Base-by-base conservation (phyloP, 164 flowering plant species). In the Vitis rotundifolia region DNA sequence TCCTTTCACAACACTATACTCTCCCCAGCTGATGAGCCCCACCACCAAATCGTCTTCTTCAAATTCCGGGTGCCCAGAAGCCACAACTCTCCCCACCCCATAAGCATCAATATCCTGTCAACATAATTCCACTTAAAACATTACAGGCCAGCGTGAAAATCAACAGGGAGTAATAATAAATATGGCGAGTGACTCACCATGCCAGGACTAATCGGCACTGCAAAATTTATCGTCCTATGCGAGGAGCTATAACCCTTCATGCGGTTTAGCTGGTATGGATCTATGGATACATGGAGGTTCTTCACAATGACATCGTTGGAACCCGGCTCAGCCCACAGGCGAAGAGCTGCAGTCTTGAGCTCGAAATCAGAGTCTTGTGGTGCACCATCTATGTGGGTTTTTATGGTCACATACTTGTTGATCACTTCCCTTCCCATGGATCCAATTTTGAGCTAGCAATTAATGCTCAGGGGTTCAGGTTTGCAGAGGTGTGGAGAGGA, bases 231-330 rank as follows among this genome's bases (percentile, higher is more conserved):
- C 2, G 82, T 37, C n/a, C 59, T 64, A 8, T 89, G 91, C 0
- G 97, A 83, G 5, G 87, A 68, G 63, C 89, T 84, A 26, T 56
- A 26, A 28, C 72, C 72, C 77, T 89, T 88, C 91, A 92, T 86
- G 48, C 95, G 87, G 74, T 90, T 90, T 7, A 90, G 3, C 80
- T 88, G 91, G 76, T 90, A 92, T 47, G 97, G 95, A 74, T 92
- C 95, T 49, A 90, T 80, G 1, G 97, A 92, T 0, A 92, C 71
- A 37, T 83, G 85, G 16, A 88, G 72, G 69, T 85, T 90, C 64
- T 87, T 87, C 10, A 90, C 87, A 9, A 85, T 69, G 13, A 88
- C 76, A 53, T 78, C 79, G 9, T 73, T 73, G 8, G 85, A 81
- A 0, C 82, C 84, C 4, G 70, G 68, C 13, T n/a, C 62, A 6